Percentiles rank a stretch among this genome's conserved stretches.
These are phyloP conservation scores for Clarireedia sp. DNA, from an alignment of 2,329 filamentous ascomycete species.

Conservation along the genomic window DNA sequence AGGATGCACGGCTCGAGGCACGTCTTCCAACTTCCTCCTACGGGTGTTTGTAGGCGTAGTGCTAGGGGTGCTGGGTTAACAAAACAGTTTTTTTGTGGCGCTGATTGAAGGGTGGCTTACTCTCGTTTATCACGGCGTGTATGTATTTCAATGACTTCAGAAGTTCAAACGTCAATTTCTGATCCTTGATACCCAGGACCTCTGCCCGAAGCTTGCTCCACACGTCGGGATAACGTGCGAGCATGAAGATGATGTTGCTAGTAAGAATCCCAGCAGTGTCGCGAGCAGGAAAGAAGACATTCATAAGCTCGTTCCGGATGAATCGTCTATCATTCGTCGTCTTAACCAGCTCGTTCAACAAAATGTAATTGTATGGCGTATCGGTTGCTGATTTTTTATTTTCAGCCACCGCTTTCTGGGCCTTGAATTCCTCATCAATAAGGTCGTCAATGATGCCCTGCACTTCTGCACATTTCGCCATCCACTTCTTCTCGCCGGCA, in stretches of 20 bases:
- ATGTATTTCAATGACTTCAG: conserved; percentile 45
- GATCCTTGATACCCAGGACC: conserved; percentile 25
- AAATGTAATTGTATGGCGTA: conserved; percentile 29
- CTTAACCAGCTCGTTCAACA: conserved; percentile 41
- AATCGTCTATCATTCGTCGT: conserved; percentile 34
- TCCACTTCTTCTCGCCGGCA: neutral
- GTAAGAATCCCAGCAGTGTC: conserved; percentile 34
- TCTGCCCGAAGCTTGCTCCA: conserved; percentile 26
- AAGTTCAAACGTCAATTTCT: conserved; percentile 38
- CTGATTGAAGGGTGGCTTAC: conserved; percentile 30
- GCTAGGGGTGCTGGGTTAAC: conserved; percentile 11
- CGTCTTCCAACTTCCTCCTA: conserved; percentile 18
- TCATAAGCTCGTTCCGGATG: conserved; percentile 28
- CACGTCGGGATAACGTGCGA: conserved; percentile 22
- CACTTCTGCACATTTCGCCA: conserved; percentile 4
- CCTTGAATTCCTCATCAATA: conserved; percentile 9
- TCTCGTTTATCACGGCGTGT: conserved; percentile 48
- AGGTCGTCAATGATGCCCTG: conserved; percentile 9
- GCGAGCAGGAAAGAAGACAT: conserved; percentile 32
- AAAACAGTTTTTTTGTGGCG: no score
- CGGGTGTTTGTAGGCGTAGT: conserved; percentile 30
- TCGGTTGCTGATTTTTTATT: neutral
- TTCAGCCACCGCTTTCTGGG: neutral
- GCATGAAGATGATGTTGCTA: conserved; percentile 25
- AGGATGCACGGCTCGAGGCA: conserved; percentile 22